Percentiles rank a stretch among this genome's conserved stretches.
Conservation (phyloP, 2,329 filamentous ascomycete species). For the Rugonectria rugulosa region DNA sequence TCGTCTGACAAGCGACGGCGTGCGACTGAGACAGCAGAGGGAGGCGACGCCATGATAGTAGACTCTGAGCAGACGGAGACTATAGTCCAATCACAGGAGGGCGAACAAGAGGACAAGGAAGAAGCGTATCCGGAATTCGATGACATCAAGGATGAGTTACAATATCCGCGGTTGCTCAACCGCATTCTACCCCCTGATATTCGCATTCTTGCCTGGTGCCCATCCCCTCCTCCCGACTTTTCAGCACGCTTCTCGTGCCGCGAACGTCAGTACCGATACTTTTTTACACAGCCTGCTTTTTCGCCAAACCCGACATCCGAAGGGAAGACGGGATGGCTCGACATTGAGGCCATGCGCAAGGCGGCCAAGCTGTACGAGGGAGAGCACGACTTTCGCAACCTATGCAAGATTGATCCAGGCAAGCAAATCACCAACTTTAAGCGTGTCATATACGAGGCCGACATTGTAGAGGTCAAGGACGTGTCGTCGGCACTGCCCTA, state of each 20-base stretch:
- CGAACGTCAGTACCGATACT: conserved; percentile 93
- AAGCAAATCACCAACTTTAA: conserved; percentile 90
- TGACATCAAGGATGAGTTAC: conserved; percentile 79
- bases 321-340: conserved; percentile 76
- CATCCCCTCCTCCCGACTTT: conserved; percentile 78
- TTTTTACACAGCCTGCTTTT: conserved; percentile 95
- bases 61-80: conserved; percentile 20
- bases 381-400: conserved; percentile 92
- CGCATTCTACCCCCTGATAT: conserved; percentile 89
- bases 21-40: conserved; percentile 33
- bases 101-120: conserved; percentile 27
- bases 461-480: conserved; percentile 74
- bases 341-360: conserved; percentile 85
- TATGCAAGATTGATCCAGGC: conserved; percentile 90
- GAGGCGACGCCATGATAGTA: conserved; percentile 32
- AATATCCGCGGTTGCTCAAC: conserved; percentile 86
- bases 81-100: conserved; percentile 21
- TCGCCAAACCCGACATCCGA: conserved; percentile 60
- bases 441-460: conserved; percentile 79
- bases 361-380: conserved; percentile 85
- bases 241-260: conserved; percentile 92
- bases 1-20: conserved; percentile 47
- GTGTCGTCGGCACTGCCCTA: conserved; percentile 63
- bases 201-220: conserved; percentile 91
- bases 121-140: conserved; percentile 56